Evolutionary conservation across 768 basidiomycete species (phyloP).

Genomic region (Lactarius deliciosus): DNA sequence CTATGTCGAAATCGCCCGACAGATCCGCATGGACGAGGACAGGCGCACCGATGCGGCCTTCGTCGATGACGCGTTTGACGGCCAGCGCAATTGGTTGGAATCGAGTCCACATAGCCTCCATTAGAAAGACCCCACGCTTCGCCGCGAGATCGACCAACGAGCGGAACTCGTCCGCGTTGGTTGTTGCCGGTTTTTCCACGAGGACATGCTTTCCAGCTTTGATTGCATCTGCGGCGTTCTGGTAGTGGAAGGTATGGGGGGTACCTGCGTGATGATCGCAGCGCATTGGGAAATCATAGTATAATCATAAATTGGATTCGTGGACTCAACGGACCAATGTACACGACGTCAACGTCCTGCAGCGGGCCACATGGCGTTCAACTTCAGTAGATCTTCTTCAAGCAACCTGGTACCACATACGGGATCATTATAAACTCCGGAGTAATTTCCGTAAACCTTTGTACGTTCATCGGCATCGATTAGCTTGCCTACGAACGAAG

Average conservation of each 20-base stretch:
- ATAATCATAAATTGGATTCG: not conserved
- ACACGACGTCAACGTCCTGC: conserved; percentile 69
- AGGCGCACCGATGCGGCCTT: conserved; percentile 64
- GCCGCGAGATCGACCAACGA: conserved; percentile 72
- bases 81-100: conserved; percentile 71
- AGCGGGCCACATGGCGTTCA: not conserved
- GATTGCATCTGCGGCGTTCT: conserved; percentile 72
- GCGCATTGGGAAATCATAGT: not conserved
- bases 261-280: conserved; percentile 52
- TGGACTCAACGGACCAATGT: conserved; percentile 53
- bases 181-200: conserved; percentile 87
- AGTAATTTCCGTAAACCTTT: conserved; percentile 72
- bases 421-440: conserved; percentile 38
- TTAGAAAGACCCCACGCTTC: conserved; percentile 79
- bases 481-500: conserved; percentile 59
- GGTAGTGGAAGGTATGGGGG: conserved; percentile 82
- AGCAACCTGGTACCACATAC: conserved; percentile 16
- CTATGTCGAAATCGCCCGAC: conserved; percentile 64
- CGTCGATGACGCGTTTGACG: conserved; percentile 61
- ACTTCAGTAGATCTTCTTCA: not conserved
- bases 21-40: conserved; percentile 73
- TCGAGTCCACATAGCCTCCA: conserved; percentile 91
- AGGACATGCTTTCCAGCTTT: conserved; percentile 81
- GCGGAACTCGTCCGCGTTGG: conserved; percentile 72
- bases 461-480: conserved; percentile 51